Conservation (phyloP, 139 green algal genomes). For the Micractinium sp. region DNA sequence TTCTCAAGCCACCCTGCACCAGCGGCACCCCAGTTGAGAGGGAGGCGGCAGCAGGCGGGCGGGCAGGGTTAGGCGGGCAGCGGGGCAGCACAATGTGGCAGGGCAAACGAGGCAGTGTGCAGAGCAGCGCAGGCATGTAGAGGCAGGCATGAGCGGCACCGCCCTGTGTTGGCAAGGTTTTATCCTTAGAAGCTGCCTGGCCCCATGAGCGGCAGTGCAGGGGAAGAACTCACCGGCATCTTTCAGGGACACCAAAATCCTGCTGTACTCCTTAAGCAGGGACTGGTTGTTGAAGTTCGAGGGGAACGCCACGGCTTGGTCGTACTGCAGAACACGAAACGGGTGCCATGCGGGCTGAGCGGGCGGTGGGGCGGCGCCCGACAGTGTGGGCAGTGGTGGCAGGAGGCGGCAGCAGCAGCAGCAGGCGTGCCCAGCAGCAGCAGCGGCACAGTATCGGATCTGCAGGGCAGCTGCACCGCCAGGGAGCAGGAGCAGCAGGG, state of each 20-base stretch:
- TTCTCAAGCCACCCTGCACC: slow-evolving; percentile 17
- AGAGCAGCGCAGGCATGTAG: too few species aligned
- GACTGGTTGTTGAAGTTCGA: background rate
- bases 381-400: too few species aligned
- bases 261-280: background rate
- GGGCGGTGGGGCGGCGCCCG: background rate
- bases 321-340: background rate
- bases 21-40: background rate
- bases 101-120: background rate
- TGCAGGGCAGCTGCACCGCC: too few species aligned
- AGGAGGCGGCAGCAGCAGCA: too few species aligned
- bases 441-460: too few species aligned
- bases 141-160: too few species aligned
- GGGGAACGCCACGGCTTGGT: slow-evolving; percentile 23
- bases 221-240: background rate
- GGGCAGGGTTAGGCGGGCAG: background rate
- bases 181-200: too few species aligned
- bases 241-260: background rate
- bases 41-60: background rate
- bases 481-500: too few species aligned
- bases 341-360: background rate
- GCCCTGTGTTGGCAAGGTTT: too few species aligned
- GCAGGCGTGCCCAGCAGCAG: too few species aligned
- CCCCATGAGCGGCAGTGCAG: too few species aligned
- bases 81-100: too few species aligned